Evolutionary conservation across 306 rosid species (phyloP), one percentile per base, ranked within the genome.

Genomic region (Prunus mira): DNA sequence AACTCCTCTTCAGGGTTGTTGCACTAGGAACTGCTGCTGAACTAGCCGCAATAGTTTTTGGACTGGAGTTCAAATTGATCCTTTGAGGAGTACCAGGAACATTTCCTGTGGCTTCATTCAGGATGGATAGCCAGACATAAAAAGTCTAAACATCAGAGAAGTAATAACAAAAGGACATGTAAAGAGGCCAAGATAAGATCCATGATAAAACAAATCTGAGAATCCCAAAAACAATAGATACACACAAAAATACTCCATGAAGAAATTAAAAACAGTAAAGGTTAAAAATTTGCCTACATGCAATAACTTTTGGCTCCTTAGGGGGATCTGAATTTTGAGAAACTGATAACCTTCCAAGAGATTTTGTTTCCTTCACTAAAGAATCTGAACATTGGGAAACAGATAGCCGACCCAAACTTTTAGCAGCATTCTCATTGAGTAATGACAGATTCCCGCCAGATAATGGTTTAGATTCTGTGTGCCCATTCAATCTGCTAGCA

Each of bases 1-100:
- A 83, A 73, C 83, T 89, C 86, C 92, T 88, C 85, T 87, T 95
- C 38, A 82, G 87, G 78, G 88, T 63, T 75, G 88, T 74, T 70
- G 88, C 75, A 86, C 79, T 88, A 79, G 90, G 77, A 82, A 82
- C 82, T 75, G 97, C 51, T 43, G 81, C 79, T 64, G 92, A 86
- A 85, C 92, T 88, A 81, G 88, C 91, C 13, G 83, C 82, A 84
- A 79, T 64, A 64, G 82, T 60, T 76, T 88, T 95, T 46, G 93
- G 81, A 69, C 88, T 87, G 52, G 97, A 82, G 85, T 86, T 95
- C 78, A 82, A 76, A 84, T 67, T 86, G 73, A 84, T 79, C 88
- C 87, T 88, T 82, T 91, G 99, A 70, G 98, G 99, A 85, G 99
- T 91, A 83, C 87, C 82, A 81, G 97, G 97, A 83, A 84, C 83